These are phyloP conservation scores for Ophiostoma triangulosporum DNA, from an alignment of 2,329 filamentous ascomycete genomes.

Conservation along the genomic window DNA sequence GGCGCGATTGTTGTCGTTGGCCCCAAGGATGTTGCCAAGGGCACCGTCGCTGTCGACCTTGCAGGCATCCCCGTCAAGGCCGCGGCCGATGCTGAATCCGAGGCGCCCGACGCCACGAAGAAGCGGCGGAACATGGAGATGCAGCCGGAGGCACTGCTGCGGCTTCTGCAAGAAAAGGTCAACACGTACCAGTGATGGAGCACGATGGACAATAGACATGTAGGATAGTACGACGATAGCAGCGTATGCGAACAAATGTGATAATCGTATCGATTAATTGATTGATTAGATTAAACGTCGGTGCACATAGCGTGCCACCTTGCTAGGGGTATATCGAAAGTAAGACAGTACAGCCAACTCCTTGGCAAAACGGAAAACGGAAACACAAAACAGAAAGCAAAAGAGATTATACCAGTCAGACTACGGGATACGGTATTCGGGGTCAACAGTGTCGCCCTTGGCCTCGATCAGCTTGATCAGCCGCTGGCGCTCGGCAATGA, in stretches of 20 bases:
- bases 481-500: conserved; percentile 43
- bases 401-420: not conserved
- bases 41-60: conserved; percentile 39
- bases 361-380: too few species aligned
- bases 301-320: too few species aligned
- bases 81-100: not conserved
- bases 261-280: too few species aligned
- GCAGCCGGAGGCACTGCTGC: conserved; percentile 21
- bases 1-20: conserved; percentile 63
- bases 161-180: conserved; percentile 31
- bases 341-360: too few species aligned
- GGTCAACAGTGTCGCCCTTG: conserved; percentile 39
- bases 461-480: conserved; percentile 46
- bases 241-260: too few species aligned
- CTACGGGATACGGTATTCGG: conserved; percentile 15
- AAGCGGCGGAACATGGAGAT: conserved; percentile 18
- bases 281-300: too few species aligned
- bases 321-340: too few species aligned
- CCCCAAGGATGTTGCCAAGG: conserved; percentile 44
- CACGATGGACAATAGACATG: not conserved
- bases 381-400: not conserved
- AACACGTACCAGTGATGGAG: conserved; percentile 30
- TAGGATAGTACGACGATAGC: not conserved
- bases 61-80: conserved; percentile 10
- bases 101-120: not conserved